Conservation (phyloP, 768 basidiomycete species). For the Boletus tomentosulus region DNA sequence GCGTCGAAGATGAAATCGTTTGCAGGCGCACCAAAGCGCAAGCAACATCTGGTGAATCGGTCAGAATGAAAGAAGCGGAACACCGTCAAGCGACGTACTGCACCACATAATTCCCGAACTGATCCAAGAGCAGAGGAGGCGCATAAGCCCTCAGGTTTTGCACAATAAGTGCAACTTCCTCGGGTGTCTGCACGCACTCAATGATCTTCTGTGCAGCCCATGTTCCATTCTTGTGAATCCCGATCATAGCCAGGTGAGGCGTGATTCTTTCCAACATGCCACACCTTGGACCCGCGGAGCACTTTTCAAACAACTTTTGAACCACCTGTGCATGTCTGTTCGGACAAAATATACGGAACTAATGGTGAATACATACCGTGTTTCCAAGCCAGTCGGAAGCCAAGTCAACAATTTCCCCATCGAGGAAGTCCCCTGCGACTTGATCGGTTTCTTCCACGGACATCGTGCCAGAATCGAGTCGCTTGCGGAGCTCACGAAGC, state of each 20-base stretch:
- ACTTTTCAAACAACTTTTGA: slow-evolving; percentile 94
- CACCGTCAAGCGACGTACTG: slow-evolving; percentile 52
- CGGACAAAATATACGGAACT: background rate
- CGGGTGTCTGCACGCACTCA: slow-evolving; percentile 83
- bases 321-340: slow-evolving; percentile 59
- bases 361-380: slow-evolving; percentile 42
- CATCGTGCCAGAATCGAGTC: slow-evolving; percentile 87
- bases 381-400: slow-evolving; percentile 99
- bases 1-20: slow-evolving; percentile 98
- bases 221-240: slow-evolving; percentile 98
- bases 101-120: slow-evolving; percentile 91
- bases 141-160: slow-evolving; percentile 87
- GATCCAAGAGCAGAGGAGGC: slow-evolving; percentile 90
- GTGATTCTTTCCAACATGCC: slow-evolving; percentile 92
- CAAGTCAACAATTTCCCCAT: slow-evolving; percentile 91
- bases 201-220: slow-evolving; percentile 99
- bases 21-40: slow-evolving; percentile 84
- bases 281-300: slow-evolving; percentile 69
- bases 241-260: slow-evolving; percentile 94
- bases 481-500: slow-evolving; percentile 90
- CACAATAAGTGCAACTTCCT: slow-evolving; percentile 81
- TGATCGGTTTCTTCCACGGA: slow-evolving; percentile 83
- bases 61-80: slow-evolving; percentile 1
- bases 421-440: slow-evolving; percentile 85
- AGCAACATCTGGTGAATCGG: slow-evolving; percentile 61